A percentile compares a stretch with the other conserved stretches of the same genome.
phyloP scores from a whole-genome alignment of 352 stramenopile genomes.

The Pythium dissimile region DNA sequence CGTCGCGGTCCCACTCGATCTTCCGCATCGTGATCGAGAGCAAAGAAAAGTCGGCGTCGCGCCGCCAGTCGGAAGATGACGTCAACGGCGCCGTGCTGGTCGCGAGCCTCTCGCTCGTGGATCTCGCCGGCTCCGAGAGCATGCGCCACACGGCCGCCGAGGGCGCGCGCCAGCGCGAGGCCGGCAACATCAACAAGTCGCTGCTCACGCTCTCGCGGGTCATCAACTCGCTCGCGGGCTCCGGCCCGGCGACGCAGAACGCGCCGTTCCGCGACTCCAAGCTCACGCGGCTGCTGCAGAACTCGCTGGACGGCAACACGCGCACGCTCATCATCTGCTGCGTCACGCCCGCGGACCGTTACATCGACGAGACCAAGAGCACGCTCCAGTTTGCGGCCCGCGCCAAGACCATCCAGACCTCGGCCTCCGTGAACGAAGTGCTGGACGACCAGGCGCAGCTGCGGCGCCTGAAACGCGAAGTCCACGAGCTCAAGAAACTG shows the following conservation, averaged over 20 bases:
- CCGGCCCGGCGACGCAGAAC: constrained; percentile 28
- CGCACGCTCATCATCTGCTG: constrained; percentile 90
- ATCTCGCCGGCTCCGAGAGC: constrained; percentile 97
- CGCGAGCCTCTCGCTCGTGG: constrained; percentile 95
- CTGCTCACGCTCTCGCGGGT: constrained; percentile 94
- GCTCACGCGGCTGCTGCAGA: constrained; percentile 90
- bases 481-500: constrained; percentile 64
- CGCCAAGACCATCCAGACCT: constrained; percentile 88
- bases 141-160: constrained; percentile 93
- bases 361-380: constrained; percentile 81
- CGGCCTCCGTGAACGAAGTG: constrained; percentile 84
- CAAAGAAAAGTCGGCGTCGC: constrained; percentile 46
- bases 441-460: constrained; percentile 90
- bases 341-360: constrained; percentile 70
- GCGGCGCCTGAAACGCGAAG: constrained; percentile 62
- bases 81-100: constrained; percentile 87
- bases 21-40: constrained; percentile 84
- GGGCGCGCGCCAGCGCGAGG: constrained; percentile 94
- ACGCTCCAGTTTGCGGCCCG: constrained; percentile 92
- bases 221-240: constrained; percentile 80
- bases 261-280: constrained; percentile 89
- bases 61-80: constrained; percentile 62
- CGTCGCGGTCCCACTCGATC: constrained; percentile 78
- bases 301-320: constrained; percentile 89
- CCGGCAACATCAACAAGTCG: constrained; percentile 96